A percentile compares a stretch with the other conserved stretches of the same genome.
phyloP scores from a whole-genome alignment of 2,329 filamentous ascomycete species.

The Arthrobotrys conoides region DNA sequence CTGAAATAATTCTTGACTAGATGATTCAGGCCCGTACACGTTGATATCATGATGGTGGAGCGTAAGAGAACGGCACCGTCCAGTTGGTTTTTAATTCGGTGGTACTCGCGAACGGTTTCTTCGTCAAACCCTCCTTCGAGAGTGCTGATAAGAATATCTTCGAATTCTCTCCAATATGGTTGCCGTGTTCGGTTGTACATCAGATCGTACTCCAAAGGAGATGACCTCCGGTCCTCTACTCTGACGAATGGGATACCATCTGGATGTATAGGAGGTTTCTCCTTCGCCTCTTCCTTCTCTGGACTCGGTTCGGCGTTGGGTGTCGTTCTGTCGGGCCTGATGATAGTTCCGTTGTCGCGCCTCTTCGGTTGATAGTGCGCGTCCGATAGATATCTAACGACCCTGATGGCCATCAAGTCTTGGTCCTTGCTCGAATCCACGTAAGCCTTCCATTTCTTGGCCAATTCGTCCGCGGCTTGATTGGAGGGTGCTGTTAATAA shows the following conservation, averaged over 20 bases:
- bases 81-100: too few relatives aligned
- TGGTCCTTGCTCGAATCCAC: neutral
- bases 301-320: too few relatives aligned
- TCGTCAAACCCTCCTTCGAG: neutral
- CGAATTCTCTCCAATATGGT: neutral
- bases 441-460: neutral
- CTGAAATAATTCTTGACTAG: neutral
- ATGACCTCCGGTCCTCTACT: too few relatives aligned
- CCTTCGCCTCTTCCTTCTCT: neutral
- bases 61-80: slow-evolving; percentile 1
- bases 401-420: neutral
- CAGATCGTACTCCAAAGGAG: neutral
- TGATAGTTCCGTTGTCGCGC: too few relatives aligned
- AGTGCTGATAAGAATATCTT: neutral
- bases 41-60: slow-evolving; percentile 6
- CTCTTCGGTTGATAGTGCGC: neutral
- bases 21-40: neutral
- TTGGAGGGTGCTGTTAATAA: slow-evolving; percentile 11
- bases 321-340: too few relatives aligned
- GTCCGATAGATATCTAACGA: neutral
- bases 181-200: neutral
- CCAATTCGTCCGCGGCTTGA: neutral
- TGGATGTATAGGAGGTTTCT: neutral
- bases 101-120: too few relatives aligned
- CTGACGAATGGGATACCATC: neutral